Evolutionary conservation across 2,329 filamentous ascomycete species (phyloP), one percentile per base, ranked within the genome.

Genomic region (Pyrenochaeta sp.): DNA sequence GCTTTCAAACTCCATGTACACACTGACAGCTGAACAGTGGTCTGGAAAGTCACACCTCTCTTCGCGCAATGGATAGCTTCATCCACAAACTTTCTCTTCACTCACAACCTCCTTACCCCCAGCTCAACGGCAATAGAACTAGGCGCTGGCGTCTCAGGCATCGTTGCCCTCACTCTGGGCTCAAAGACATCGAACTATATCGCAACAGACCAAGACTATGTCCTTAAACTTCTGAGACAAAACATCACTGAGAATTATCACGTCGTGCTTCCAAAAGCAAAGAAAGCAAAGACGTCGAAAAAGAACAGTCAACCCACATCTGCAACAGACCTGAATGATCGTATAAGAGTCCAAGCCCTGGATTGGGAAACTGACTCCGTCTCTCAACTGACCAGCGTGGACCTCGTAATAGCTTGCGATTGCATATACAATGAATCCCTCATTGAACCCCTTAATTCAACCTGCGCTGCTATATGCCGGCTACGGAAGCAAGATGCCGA

Each of bases 391-490:
- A 80, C 82, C 0, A 83, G 86, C 56, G 83, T 95, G 61, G 90
- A 96, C 67, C 77, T 87, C 12, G 80, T 98, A 10, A 73, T 98
- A 31, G 92, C 92, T 3, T 96, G 92, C 70, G 95, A 99, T 75
- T 97, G 93, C 75, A 89, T 99, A 63, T 99, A 96, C 80, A 99
- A 98, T 76, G 91, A 97, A 61, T 85, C 90, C 2, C 83, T 98
- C 2, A 85, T 98, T 20, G 79, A 85, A 37, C 92, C 93, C 0
- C 85, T 98, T 43, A 90, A 95, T n/a, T 85, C 88, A 65, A 90
- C 91, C 0, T 96, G 91, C 72, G 85, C 81, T 5, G 90, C 96
- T 58, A 82, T 87, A 20, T 96, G 92, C 74, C 78, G 78, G 9
- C 75, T 94, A 14, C 81, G 87, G 6, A 30, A 41, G n/a, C 23